phyloP scores from a whole-genome alignment of 371 early-diverging fungal genomes.

The Mortierella sp. region DNA sequence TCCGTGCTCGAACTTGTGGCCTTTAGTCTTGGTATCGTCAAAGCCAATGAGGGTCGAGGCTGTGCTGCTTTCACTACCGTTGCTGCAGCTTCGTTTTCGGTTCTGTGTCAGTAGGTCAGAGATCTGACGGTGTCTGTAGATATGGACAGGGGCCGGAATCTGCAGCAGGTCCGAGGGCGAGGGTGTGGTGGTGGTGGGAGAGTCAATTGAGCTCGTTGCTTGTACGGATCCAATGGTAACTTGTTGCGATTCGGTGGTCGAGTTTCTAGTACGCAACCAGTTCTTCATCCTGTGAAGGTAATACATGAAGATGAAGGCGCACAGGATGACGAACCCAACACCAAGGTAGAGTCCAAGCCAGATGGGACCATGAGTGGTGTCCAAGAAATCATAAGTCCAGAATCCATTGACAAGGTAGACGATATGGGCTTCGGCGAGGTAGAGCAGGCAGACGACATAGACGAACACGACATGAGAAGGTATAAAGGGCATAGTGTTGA shows the following conservation, averaged over 20 bases:
- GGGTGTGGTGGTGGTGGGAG: too few species aligned
- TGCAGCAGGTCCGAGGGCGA: too few species aligned
- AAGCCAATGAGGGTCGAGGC: constrained; percentile 31
- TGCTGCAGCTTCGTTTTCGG: constrained; percentile 22
- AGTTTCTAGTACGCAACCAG: too few species aligned
- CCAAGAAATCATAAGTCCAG: constrained; percentile 50
- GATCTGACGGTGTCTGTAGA: background rate
- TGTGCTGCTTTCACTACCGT: constrained; percentile 17
- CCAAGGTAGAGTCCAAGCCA: constrained; percentile 40
- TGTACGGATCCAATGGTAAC: constrained; percentile 2
- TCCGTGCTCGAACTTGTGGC: too few species aligned
- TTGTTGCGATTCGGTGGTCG: too few species aligned
- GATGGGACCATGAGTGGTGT: constrained; percentile 20
- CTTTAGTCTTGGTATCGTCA: constrained; percentile 13
- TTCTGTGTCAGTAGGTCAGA: constrained; percentile 5
- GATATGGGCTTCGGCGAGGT: constrained; percentile 31
- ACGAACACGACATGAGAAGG: constrained; percentile 31
- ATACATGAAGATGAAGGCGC: constrained; percentile 36
- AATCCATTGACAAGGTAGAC: constrained; percentile 37
- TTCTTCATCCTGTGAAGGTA: constrained; percentile 28
- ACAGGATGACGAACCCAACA: constrained; percentile 26
- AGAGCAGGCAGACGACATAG: constrained; percentile 23
- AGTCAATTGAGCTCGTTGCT: background rate
- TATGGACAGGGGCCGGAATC: background rate
- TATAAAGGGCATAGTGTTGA: constrained; percentile 50